These are phyloP conservation scores for Wickerhamiella pararugosa DNA, from an alignment of 1,139 yeast genomes.

Conservation along the genomic window DNA sequence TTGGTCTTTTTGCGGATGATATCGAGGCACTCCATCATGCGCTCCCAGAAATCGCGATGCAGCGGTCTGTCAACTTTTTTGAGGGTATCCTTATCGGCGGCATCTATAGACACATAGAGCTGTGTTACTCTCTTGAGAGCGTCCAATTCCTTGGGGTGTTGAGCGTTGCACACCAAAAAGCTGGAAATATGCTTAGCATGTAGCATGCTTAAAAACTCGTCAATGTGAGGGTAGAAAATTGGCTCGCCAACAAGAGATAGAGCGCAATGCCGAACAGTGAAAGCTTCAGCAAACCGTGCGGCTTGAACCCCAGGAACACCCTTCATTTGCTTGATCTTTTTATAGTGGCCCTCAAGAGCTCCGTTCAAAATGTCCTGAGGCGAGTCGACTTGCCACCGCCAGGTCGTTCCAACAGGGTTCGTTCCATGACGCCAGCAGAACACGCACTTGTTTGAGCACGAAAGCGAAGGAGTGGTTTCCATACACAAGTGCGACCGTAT, in stretches of 20 bases:
- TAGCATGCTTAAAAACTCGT: slow-evolving; percentile 64
- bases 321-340: slow-evolving; percentile 83
- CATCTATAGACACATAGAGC: slow-evolving; percentile 83
- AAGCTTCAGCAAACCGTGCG: slow-evolving; percentile 82
- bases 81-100: slow-evolving; percentile 66
- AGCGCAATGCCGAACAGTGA: slow-evolving; percentile 80
- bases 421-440: slow-evolving; percentile 98
- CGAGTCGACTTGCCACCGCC: slow-evolving; percentile 93
- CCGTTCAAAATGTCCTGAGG: slow-evolving; percentile 77
- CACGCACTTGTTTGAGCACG: slow-evolving; percentile 90
- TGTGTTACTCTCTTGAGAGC: slow-evolving; percentile 68
- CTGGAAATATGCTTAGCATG: slow-evolving; percentile 70
- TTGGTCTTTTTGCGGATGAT: slow-evolving; percentile 53
- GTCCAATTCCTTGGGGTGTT: slow-evolving; percentile 75
- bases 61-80: slow-evolving; percentile 80
- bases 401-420: slow-evolving; percentile 87
- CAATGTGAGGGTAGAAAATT: slow-evolving; percentile 80
- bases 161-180: slow-evolving; percentile 87
- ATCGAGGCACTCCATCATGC: slow-evolving; percentile 67
- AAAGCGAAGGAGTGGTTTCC: slow-evolving; percentile 90
- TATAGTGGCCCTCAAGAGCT: slow-evolving; percentile 77
- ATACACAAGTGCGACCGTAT: slow-evolving; percentile 81
- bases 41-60: slow-evolving; percentile 85
- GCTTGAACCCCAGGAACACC: slow-evolving; percentile 92
- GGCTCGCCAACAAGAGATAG: slow-evolving; percentile 89